Base-by-base conservation (phyloP, 495 filamentous ascomycete species). In the Trypethelium eluteriae region DNA sequence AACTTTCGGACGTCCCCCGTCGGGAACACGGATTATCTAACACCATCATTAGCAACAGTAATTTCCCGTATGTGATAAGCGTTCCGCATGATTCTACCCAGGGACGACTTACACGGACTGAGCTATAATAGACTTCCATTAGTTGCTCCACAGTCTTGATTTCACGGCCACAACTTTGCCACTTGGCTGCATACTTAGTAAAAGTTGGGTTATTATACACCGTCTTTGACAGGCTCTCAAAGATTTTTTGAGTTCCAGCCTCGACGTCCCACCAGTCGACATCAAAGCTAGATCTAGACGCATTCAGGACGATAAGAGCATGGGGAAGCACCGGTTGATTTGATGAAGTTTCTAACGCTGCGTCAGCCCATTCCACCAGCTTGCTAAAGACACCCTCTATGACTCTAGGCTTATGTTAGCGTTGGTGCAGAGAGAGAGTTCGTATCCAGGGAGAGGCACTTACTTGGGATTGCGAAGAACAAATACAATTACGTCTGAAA, bases 301-400 rank as follows among this genome's bases (percentile, higher is more conserved):
- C 80, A 70, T 85, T 85, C 3, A 85, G 72, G 1, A 76, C 81
- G 46, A 87, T 82, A 44, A 87, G 78, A 10, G 77, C 79, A 67
- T 85, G 83, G 1, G 84, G 83, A 16, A 85, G 71, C 2, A 74
- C 76, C 0, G 83, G 81, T 64, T 87, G 84, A 64, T 85, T 84
- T 46, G 79, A 70, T 1, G 83, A 84, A 61, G 78, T 81, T 70
- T 86, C 81, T 38, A 85, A 57, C 2, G 75, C 70, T 16, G 74
- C 69, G 2, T 72, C 67, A 7, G 76, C 79, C 77, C 77, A 80
- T 34, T 79, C 70, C 18, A 84, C 72, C 3, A 85, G 72, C 62
- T 77, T 78, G 38, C 76, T 67, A 14, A 81, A 68, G 1, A 81
- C 81, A 11, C 57, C 25, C 10, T 64, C 62, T 35, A 63, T 25